Conservation (phyloP, 192 early-diverging fungal genomes). For the Rhizoclosmatium globosum region DNA sequence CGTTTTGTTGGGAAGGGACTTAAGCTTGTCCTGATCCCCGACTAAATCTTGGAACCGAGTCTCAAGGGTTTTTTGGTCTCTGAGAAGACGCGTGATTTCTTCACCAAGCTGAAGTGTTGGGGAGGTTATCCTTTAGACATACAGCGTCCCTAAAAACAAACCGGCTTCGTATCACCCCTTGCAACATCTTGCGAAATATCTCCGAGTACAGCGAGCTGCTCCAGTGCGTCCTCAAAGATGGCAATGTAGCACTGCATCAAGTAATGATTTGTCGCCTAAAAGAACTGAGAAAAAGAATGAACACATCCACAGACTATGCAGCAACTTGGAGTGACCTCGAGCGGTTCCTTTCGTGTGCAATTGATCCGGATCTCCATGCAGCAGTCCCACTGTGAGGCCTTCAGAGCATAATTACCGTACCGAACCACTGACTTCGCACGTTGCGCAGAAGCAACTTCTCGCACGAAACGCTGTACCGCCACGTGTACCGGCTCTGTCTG, state of each 20-base stretch:
- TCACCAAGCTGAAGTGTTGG: slow-evolving; percentile 43
- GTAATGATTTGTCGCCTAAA: too few relatives aligned
- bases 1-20: slow-evolving; percentile 52
- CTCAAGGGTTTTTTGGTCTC: slow-evolving; percentile 56
- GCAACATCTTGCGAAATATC: slow-evolving; percentile 53
- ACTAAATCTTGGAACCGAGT: slow-evolving; percentile 55
- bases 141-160: slow-evolving; percentile 9
- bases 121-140: slow-evolving; percentile 1
- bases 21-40: slow-evolving; percentile 52
- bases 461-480: slow-evolving; percentile 6
- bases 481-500: not conserved
- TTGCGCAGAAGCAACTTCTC: not conserved
- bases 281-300: too few relatives aligned
- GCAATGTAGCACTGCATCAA: slow-evolving; percentile 56
- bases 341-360: not conserved
- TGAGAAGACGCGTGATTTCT: slow-evolving; percentile 57
- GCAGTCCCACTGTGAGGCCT: not conserved
- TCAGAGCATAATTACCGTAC: not conserved
- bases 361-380: not conserved
- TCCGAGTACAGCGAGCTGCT: slow-evolving; percentile 62
- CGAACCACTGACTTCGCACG: not conserved
- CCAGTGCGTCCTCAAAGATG: slow-evolving; percentile 65
- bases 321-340: not conserved
- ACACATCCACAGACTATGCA: not conserved
- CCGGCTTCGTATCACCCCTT: slow-evolving; percentile 44